Percentiles rank a stretch among this genome's conserved stretches.
Evolutionary conservation across 1,284 basidiomycete genomes (phyloP).

Genomic region (Sanguinoderma infundibulare): DNA sequence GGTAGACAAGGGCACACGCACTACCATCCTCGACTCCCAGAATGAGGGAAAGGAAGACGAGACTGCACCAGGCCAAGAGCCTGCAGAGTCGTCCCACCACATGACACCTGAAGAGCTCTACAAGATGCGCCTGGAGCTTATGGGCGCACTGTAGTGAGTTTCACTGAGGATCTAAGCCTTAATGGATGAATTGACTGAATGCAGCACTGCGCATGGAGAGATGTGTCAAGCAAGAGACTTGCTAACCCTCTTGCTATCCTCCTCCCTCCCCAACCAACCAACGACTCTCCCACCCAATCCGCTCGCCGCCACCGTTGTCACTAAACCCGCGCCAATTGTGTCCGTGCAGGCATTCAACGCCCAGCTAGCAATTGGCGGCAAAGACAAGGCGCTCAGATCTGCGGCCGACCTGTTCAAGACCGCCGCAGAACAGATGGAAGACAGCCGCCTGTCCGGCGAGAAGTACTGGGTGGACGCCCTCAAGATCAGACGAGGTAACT

Average conservation of each 20-base stretch:
- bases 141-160: constrained; percentile 72
- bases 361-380: constrained; percentile 74
- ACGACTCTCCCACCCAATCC: constrained; percentile 40
- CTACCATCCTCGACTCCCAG: constrained; percentile 23
- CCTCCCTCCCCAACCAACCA: constrained; percentile 21
- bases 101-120: constrained; percentile 78
- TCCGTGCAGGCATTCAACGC: constrained; percentile 78
- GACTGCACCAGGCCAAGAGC: constrained; percentile 27
- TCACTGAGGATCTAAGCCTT: not conserved
- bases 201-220: constrained; percentile 74
- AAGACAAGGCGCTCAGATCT: constrained; percentile 75
- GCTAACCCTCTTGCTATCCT: constrained; percentile 48
- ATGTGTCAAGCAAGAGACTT: constrained; percentile 77
- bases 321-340: constrained; percentile 62
- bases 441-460: constrained; percentile 61
- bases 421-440: constrained; percentile 72
- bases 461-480: constrained; percentile 81
- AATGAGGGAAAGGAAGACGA: constrained; percentile 36
- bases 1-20: constrained; percentile 41
- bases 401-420: constrained; percentile 70
- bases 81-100: constrained; percentile 36
- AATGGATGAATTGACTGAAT: constrained; percentile 28
- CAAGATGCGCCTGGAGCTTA: constrained; percentile 72
- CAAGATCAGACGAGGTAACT: constrained; percentile 72
- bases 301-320: constrained; percentile 66